These are phyloP conservation scores for Fusarium sterilihyphosum DNA, from an alignment of 2,329 filamentous ascomycete genomes.

Conservation along the genomic window DNA sequence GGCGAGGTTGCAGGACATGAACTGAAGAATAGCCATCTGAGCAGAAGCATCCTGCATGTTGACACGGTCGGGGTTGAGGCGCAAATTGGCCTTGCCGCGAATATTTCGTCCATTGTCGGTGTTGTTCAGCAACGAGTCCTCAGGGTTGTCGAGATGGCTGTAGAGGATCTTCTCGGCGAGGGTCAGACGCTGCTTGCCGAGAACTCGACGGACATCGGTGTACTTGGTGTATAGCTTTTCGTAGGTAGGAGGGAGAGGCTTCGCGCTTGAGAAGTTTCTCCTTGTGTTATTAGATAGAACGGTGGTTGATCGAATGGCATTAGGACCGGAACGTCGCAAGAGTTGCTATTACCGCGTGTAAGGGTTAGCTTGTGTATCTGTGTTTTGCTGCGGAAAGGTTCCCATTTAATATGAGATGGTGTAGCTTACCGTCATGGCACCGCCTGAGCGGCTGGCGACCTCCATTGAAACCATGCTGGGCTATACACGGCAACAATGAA, in stretches of 20 bases:
- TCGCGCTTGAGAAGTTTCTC: conserved; percentile 52
- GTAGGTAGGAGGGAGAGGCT: conserved; percentile 75
- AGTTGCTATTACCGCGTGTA: conserved; percentile 49
- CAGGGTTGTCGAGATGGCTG: conserved; percentile 88
- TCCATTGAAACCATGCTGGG: conserved; percentile 61
- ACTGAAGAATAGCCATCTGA: conserved; percentile 97
- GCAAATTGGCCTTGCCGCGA: conserved; percentile 89
- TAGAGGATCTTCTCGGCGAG: conserved; percentile 99
- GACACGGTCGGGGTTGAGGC: conserved; percentile 95
- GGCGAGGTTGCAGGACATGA: conserved; percentile 95
- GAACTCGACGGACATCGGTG: conserved; percentile 76
- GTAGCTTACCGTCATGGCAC: conserved; percentile 56
- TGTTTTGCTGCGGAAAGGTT: not conserved
- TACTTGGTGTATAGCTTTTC: conserved; percentile 82
- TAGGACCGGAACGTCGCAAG: conserved; percentile 49
- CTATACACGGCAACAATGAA: conserved; percentile 27
- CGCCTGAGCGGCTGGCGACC: conserved; percentile 59
- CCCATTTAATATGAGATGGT: conserved; percentile 8
- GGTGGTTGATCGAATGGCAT: conserved; percentile 41
- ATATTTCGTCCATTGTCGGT: conserved; percentile 87
- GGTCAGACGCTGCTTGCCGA: conserved; percentile 76
- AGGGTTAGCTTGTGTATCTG: conserved; percentile 10
- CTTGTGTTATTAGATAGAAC: conserved; percentile 48
- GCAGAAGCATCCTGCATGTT: conserved; percentile 99
- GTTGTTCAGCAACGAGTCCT: conserved; percentile 84